Evolutionary conservation across 1,139 yeast genomes (phyloP), one percentile per base, ranked within the genome.

Genomic region (Blastobotrys illinoisensis): DNA sequence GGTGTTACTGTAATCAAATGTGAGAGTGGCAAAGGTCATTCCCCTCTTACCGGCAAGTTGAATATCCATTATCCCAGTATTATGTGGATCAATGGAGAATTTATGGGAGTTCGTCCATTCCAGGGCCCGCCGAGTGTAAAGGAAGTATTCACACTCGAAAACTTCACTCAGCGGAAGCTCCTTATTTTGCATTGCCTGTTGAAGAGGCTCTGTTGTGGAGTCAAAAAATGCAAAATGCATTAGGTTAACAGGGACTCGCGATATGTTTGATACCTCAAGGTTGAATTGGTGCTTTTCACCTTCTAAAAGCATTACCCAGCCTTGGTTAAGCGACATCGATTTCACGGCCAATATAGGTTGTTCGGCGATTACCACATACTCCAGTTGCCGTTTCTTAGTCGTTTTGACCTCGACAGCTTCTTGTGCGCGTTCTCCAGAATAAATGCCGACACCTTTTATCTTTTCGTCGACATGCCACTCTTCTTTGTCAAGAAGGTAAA

Each of bases 231-330:
- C 79, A 60, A 86, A 83, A 6, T 61, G 62, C 14, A 71, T 65
- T 57, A 80, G 77, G 58, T 84, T 83, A 47, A 85, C 81, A 1
- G 75, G 64, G 11, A 83, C 81, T 3, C 70, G 67, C 0, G 90
- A 82, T 13, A 78, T 76, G 65, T 88, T 88, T 47, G 79, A 77
- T 49, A 88, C 70, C 1, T 73, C 68, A 2, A 88, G 70, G 0
- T 77, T 71, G 55, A 87, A 81, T 3, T 69, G 63, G 53, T 75
- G 76, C 51, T 74, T 72, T 61, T 89, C 95, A 5, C 96, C 96
- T 64, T 88, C 96, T 20, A 88, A 69, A n/a, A 88, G 68, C 89
- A 88, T 85, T 3, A 85, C 64, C 83, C 88, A 84, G 2, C 83
- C 82, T 63, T 83, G 84, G 36, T 79, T 77, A 6, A 86, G 74